Base-by-base conservation (phyloP, 2,329 filamentous ascomycete genomes). In the Monosporascus ibericus region DNA sequence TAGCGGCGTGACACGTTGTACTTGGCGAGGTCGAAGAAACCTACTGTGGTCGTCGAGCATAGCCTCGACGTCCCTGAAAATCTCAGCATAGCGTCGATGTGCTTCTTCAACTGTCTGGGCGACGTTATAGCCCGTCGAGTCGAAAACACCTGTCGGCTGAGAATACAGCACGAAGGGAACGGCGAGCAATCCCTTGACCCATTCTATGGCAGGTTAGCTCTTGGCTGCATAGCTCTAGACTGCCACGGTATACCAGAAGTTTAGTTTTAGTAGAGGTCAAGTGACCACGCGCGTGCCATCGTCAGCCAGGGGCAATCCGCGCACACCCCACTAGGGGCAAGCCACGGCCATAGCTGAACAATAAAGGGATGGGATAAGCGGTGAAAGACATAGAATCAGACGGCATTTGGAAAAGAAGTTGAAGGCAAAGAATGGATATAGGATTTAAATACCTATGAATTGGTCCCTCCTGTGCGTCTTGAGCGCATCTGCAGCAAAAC, bases 81-180 rank as follows among this genome's bases (percentile, higher is more conserved):
- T 96, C 70, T 99, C 92, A 47, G 89, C 88, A 73, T 97, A 99
- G 56, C 94, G 85, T 52, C 88, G 80, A 65, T 94, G 90, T 25
- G 92, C 89, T 65, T 89, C 86, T 53, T 83, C 81, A 5, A 89
- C 88, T 76, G 92, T 91, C 53, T 85, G 80, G 44, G 80, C 75
- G 48, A 92, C 80, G 51, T 77, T 80, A 51, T 80, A 76, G 55
- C 82, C 82, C 61, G 84, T 79, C 52, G 81, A 77, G 58, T 92
- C 86, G 63, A 92, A 91, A 42, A 91, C 83, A 20, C 90, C 90
- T 1, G 90, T 95, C 3, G 94, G 94, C 67, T 97, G 92, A 1
- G 92, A 96, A 69, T 96, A 91, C 50, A 99, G 82, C 39, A 99
- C 92, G 67, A 99, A 99, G 0, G 94, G 94, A 1, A 97, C 92